Evolutionary conservation across 2,329 filamentous ascomycete species (phyloP).

Genomic region (Trichoderma arundinaceum): DNA sequence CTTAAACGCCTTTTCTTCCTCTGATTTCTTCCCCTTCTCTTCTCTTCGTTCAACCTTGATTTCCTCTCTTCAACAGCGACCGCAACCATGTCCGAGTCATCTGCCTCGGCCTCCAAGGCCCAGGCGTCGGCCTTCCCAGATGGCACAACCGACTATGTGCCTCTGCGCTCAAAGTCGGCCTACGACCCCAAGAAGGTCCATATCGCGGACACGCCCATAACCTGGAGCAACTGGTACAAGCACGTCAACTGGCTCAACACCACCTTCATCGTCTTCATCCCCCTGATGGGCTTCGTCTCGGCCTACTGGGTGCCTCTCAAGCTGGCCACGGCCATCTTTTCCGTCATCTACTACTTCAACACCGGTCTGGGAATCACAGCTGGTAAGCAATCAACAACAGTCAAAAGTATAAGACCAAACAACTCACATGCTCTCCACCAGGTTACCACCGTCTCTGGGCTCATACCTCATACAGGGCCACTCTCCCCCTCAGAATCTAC

Average conservation of each 20-base stretch:
- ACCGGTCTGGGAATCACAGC: slow-evolving; percentile 81
- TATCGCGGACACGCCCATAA: slow-evolving; percentile 83
- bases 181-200: slow-evolving; percentile 74
- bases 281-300: slow-evolving; percentile 72
- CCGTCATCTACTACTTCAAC: slow-evolving; percentile 82
- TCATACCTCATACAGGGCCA: slow-evolving; percentile 82
- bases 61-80: not conserved
- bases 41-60: not conserved
- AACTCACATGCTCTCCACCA: slow-evolving; percentile 17
- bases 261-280: slow-evolving; percentile 77
- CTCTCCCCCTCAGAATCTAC: slow-evolving; percentile 77
- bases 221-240: slow-evolving; percentile 83
- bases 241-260: slow-evolving; percentile 95
- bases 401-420: not conserved
- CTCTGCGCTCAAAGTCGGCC: slow-evolving; percentile 50
- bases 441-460: slow-evolving; percentile 76
- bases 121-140: slow-evolving; percentile 54
- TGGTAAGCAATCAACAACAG: slow-evolving; percentile 54
- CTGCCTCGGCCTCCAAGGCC: slow-evolving; percentile 47
- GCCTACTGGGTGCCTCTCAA: slow-evolving; percentile 80
- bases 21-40: slow-evolving; percentile 11
- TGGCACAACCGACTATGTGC: slow-evolving; percentile 62
- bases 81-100: slow-evolving; percentile 44
- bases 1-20: slow-evolving; percentile 2
- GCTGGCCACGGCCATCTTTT: slow-evolving; percentile 73